A percentile compares a stretch with the other conserved stretches of the same genome.
Conservation (phyloP, 805 yeast species). For the Monosporozyma servazzii region DNA sequence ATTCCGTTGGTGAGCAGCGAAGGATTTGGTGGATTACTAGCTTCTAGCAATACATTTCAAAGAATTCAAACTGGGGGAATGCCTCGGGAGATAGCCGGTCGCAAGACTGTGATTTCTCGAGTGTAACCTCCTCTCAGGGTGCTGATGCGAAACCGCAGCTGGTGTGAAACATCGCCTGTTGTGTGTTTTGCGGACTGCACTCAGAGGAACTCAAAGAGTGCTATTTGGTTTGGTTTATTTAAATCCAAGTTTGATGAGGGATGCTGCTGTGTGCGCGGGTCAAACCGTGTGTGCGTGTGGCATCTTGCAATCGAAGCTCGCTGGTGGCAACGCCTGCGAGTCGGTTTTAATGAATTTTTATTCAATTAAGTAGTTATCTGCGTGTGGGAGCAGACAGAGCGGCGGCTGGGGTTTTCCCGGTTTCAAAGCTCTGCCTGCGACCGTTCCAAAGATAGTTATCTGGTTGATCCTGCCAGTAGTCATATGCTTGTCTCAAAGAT, state of each 20-base stretch:
- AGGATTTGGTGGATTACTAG: slow-evolving; percentile 31
- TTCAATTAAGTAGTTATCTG: slow-evolving; percentile 12
- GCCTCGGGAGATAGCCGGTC: slow-evolving; percentile 24
- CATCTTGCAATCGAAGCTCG: slow-evolving; percentile 1
- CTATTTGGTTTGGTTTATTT: slow-evolving; percentile 16
- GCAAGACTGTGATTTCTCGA: slow-evolving; percentile 17
- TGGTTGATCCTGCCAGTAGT: slow-evolving; percentile 46
- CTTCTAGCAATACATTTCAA: slow-evolving; percentile 24
- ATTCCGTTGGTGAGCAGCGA: slow-evolving; percentile 28
- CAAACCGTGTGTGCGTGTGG: slow-evolving; percentile 10
- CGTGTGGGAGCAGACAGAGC: background rate
- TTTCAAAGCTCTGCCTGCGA: background rate
- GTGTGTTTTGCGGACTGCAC: slow-evolving; percentile 24
- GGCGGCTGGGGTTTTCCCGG: background rate
- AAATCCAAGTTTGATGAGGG: slow-evolving; percentile 5
- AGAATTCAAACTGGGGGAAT: slow-evolving; percentile 25
- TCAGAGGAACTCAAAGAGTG: slow-evolving; percentile 28
- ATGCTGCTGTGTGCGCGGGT: slow-evolving; percentile 11
- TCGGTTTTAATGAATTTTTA: background rate
- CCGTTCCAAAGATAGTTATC: slow-evolving; percentile 27
- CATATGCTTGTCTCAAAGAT: slow-evolving; percentile 46
- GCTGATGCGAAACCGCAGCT: slow-evolving; percentile 21
- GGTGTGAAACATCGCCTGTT: slow-evolving; percentile 18
- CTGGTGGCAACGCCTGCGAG: background rate
- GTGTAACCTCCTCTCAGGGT: slow-evolving; percentile 29